A percentile compares a stretch with the other conserved stretches of the same genome.
phyloP scores from a whole-genome alignment of 805 yeast species.

The Candida pseudoglaebosa region DNA sequence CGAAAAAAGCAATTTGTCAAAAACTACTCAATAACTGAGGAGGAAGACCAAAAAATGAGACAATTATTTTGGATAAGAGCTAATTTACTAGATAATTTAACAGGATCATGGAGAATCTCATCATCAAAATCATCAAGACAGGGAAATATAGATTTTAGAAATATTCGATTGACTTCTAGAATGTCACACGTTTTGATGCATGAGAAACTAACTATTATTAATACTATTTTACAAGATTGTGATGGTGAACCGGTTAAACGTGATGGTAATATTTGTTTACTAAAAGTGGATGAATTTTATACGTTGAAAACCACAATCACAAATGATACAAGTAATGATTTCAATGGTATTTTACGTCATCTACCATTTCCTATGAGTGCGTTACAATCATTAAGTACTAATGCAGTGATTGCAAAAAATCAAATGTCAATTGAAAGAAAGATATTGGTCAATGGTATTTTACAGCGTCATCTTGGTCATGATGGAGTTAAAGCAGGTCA shows the following conservation, averaged over 20 bases:
- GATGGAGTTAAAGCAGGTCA: slow-evolving; percentile 41
- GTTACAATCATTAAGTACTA: slow-evolving; percentile 2
- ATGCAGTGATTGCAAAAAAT: slow-evolving; percentile 11
- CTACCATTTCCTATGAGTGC: slow-evolving; percentile 40
- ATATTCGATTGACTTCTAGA: slow-evolving; percentile 54
- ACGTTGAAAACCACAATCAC: slow-evolving; percentile 45
- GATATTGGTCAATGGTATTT: slow-evolving; percentile 67
- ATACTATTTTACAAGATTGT: slow-evolving; percentile 20
- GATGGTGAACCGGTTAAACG: slow-evolving; percentile 10
- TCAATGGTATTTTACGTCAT: slow-evolving; percentile 60
- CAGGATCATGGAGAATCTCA: slow-evolving; percentile 60
- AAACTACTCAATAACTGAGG: slow-evolving; percentile 49
- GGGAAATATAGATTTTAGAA: slow-evolving; percentile 66
- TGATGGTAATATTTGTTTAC: slow-evolving; percentile 25
- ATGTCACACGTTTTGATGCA: slow-evolving; percentile 56
- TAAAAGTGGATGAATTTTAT: slow-evolving; percentile 48
- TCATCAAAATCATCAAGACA: slow-evolving; percentile 20
- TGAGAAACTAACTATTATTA: slow-evolving; percentile 43
- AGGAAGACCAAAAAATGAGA: slow-evolving; percentile 53
- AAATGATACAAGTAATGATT: slow-evolving; percentile 40
- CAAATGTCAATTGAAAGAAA: slow-evolving; percentile 47
- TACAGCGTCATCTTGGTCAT: slow-evolving; percentile 51
- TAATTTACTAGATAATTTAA: slow-evolving; percentile 51
- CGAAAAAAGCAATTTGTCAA: slow-evolving; percentile 66
- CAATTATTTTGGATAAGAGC: slow-evolving; percentile 82